Base-by-base conservation (phyloP, 371 early-diverging fungal genomes). In the Nematocida displodere region DNA sequence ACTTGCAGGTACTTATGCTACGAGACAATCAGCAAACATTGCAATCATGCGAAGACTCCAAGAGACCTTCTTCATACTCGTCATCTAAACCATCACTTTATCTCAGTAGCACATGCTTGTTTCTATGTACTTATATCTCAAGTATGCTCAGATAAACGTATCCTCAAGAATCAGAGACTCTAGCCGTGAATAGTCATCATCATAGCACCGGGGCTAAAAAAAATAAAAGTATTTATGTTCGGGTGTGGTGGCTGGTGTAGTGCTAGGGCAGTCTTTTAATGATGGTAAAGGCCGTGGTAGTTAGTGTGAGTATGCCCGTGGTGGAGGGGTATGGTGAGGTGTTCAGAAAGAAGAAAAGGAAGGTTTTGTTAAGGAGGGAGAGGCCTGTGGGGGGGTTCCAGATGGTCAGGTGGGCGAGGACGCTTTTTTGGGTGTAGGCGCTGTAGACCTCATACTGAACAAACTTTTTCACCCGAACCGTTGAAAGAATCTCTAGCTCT, bases 81-180 rank as follows among this genome's bases (percentile, higher is more conserved):
- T 71, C 75, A 71, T 71, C 75, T 61, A 71, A 62, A 71, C 42
- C 75, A 71, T 71, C 75, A 61, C 44, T 58, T 58, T 71, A 33
- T 39, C 34, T 59, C 15, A 29, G 31, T n/a, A n/a, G n/a, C n/a
- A n/a, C n/a, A n/a, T n/a, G n/a, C n/a, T n/a, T n/a, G n/a, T n/a
- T 3, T 66, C 34, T 26, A 24, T 33, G 34, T 46, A 46, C 46
- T 47, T 55, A 55, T 15, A 65, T 52, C 13, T 22, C 28, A 50
- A 55, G 22, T 34, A 53, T 46, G 66, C 66, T 54, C 66, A 42
- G 62, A 62, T 28, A n/a, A 64, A 28, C 22, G 7, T 58, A 20
- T 68, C 68, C 55, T 68, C 68, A 44, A 31, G 13, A 58, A 34
- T 68, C 68, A 68, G 68, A 56, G 68, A 68, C 68, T 68, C 68